A percentile compares a stretch with the other conserved stretches of the same genome.
phyloP scores from a whole-genome alignment of 1,284 basidiomycete genomes.

The Schizophyllum commune region DNA sequence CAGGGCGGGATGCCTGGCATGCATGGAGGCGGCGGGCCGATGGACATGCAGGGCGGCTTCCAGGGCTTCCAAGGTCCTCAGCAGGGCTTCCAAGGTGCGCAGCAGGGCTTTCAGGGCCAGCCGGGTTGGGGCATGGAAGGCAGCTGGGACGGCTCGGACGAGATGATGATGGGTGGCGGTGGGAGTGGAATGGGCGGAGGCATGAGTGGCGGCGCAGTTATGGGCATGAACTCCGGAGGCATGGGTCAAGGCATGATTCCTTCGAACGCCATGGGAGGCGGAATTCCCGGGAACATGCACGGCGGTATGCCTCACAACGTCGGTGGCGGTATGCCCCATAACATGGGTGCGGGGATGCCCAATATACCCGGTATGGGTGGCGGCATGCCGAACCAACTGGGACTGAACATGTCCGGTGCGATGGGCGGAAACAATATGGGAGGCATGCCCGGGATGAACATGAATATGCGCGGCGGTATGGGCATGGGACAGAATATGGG shows the following conservation, averaged over 20 bases:
- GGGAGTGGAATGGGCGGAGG: slow-evolving; percentile 17
- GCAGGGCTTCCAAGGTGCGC: slow-evolving; percentile 13
- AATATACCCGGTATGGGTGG: too few species aligned
- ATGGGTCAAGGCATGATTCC: too few species aligned
- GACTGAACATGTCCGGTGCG: too few species aligned
- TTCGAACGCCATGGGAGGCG: too few species aligned
- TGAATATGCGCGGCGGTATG: slow-evolving; percentile 8
- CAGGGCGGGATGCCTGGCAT: slow-evolving; percentile 14
- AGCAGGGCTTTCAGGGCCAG: slow-evolving; percentile 11
- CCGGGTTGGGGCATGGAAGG: slow-evolving; percentile 23
- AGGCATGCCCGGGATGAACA: slow-evolving; percentile 6
- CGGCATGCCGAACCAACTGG: background rate
- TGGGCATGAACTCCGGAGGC: too few species aligned
- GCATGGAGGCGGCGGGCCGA: background rate
- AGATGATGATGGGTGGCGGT: slow-evolving; percentile 18
- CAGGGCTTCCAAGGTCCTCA: background rate
- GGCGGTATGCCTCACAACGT: too few species aligned
- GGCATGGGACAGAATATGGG: slow-evolving; percentile 8
- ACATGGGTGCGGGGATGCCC: too few species aligned
- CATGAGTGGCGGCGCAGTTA: slow-evolving; percentile 6
- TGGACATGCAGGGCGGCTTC: slow-evolving; percentile 3
- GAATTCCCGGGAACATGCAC: too few species aligned
- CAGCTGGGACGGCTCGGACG: slow-evolving; percentile 23
- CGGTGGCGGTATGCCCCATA: too few species aligned
- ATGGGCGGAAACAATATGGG: slow-evolving; percentile 9